Percentiles rank a stretch among this genome's conserved stretches.
Conservation (phyloP, 805 yeast species). For the Babjeviella inositovora region DNA sequence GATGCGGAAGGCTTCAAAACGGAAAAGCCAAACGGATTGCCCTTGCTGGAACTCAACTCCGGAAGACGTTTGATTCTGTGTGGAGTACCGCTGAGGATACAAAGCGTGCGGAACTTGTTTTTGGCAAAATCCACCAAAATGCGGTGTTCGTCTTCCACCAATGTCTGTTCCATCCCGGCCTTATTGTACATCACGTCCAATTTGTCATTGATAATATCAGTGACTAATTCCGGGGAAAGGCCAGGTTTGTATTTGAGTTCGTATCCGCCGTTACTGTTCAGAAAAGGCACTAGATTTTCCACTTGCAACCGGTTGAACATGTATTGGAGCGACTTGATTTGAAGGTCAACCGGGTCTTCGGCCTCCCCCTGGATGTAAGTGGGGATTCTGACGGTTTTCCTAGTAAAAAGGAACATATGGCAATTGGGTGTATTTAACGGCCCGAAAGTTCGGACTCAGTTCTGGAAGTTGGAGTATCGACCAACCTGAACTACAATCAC, state of each 20-base stretch:
- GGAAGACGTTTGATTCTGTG: constrained; percentile 14
- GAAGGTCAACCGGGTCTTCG: constrained; percentile 47
- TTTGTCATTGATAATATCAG: constrained; percentile 14
- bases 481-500: too few relatives aligned
- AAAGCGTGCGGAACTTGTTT: constrained; percentile 47
- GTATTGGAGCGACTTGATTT: constrained; percentile 41
- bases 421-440: too few relatives aligned
- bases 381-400: constrained; percentile 33
- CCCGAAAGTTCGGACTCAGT: too few relatives aligned
- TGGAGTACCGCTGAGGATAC: constrained; percentile 37
- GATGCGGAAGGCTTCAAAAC: constrained; percentile 22
- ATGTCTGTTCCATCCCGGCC: constrained; percentile 17
- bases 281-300: constrained; percentile 22
- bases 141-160: constrained; percentile 44
- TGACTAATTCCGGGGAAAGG: background rate
- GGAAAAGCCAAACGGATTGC: constrained; percentile 11
- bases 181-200: constrained; percentile 42
- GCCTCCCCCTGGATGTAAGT: constrained; percentile 23
- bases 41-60: constrained; percentile 6
- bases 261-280: constrained; percentile 10
- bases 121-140: constrained; percentile 51
- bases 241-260: background rate
- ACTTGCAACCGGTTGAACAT: constrained; percentile 35
- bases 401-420: too few relatives aligned
- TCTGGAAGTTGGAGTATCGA: too few relatives aligned